Evolutionary conservation across 768 basidiomycete genomes (phyloP), one percentile per base, ranked within the genome.

Genomic region (Xerocomellus intermedius): DNA sequence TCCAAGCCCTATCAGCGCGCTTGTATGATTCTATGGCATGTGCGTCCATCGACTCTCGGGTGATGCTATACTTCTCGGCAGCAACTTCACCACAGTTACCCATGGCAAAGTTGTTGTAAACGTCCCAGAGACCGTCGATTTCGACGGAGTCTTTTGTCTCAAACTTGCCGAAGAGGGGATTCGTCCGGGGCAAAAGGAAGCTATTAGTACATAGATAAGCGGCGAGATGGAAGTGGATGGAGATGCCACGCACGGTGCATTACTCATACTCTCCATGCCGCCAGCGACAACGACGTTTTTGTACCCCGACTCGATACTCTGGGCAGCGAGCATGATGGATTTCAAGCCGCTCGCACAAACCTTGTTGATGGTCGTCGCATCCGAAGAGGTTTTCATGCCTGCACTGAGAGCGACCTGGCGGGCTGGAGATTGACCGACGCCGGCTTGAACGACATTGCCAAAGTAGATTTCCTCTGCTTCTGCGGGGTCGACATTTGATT

Each of bases 211-310:
- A 45, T 2, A 44, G 24, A 52, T 58, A 30, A 53, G 57, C 36
- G 42, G 21, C 7, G 35, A 52, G 50, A 43, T 33, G 13, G n/a
- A 57, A 37, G 35, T 48, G 7, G 55, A 42, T 24, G 41, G 16
- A 51, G 8, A 37, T 39, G 47, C 47, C 5, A 84, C 96, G 67
- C 69, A 98, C 94, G 97, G 97, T 47, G 94, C 94, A 64, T 98
- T 91, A 71, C 91, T 95, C 97, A 99, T 99, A 77, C 91, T 94
- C 78, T 99, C 97, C 93, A 94, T 97, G 57, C 97, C 97, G 62
- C 97, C 97, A 53, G 95, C 95, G 24, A 86, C 92, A 63, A 97
- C 89, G 47, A 97, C 82, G 38, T 75, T 84, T 56, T 89, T 85
- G 69, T 96, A 85, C 48, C 97, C 97, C 22, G 86, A 79, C 70